These are phyloP conservation scores for Gossypium longicalyx DNA, from an alignment of 345 rosid species.

Conservation along the genomic window DNA sequence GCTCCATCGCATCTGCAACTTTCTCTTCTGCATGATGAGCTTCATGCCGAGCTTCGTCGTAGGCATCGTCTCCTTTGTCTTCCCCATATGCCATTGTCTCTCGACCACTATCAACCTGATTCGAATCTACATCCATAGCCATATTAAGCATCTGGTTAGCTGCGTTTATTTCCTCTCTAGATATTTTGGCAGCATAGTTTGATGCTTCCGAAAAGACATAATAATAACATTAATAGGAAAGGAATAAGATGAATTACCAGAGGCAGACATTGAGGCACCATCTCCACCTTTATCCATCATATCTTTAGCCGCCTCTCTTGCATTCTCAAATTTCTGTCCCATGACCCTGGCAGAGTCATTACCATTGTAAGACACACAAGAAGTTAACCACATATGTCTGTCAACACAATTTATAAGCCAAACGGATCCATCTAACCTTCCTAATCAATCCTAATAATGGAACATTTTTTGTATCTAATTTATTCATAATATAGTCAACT, in stretches of 20 bases:
- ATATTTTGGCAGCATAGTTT: slow-evolving; percentile 29
- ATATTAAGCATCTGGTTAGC: background rate
- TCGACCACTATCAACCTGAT: slow-evolving; percentile 17
- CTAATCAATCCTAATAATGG: background rate
- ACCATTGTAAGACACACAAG: too few species aligned
- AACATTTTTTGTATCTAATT: background rate
- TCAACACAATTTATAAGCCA: background rate
- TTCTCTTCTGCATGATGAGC: slow-evolving; percentile 20
- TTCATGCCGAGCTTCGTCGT: slow-evolving; percentile 14
- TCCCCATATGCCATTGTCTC: slow-evolving; percentile 27
- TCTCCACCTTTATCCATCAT: slow-evolving; percentile 29
- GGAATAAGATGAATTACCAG: slow-evolving; percentile 17
- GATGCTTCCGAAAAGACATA: slow-evolving; percentile 23
- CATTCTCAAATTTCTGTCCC: slow-evolving; percentile 11
- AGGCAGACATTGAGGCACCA: slow-evolving; percentile 33
- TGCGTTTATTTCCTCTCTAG: slow-evolving; percentile 21
- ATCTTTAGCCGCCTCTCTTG: slow-evolving; percentile 13
- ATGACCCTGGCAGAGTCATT: slow-evolving; percentile 18
- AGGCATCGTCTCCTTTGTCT: slow-evolving; percentile 20
- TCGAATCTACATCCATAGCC: slow-evolving; percentile 13
- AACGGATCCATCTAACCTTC: background rate
- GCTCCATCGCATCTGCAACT: slow-evolving; percentile 16
- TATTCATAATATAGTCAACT: too few species aligned
- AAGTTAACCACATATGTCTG: too few species aligned
- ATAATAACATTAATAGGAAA: background rate